Evolutionary conservation across 371 early-diverging fungal genomes (phyloP).

Genomic region (Syncephalastrum racemosum): DNA sequence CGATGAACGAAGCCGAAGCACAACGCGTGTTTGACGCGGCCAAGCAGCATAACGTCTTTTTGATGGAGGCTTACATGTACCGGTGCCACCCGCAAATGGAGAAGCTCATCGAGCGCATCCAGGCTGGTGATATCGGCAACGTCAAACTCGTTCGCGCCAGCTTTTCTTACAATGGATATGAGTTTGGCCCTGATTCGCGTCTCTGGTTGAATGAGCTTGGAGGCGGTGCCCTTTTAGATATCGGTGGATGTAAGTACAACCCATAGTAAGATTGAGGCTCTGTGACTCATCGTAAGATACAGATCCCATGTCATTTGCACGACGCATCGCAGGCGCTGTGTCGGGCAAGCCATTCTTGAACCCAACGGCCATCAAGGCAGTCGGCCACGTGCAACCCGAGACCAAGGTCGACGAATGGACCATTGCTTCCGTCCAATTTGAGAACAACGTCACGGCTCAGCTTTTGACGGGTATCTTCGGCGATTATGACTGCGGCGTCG

Average conservation of each 20-base stretch:
- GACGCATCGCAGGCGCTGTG: conserved; percentile 42
- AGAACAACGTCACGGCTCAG: conserved; percentile 32
- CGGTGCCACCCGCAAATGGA: conserved; percentile 48
- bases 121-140: conserved; percentile 32
- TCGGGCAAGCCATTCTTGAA: conserved; percentile 16
- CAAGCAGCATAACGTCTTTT: conserved; percentile 30
- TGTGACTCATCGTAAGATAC: neutral
- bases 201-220: conserved; percentile 48
- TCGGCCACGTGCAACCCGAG: conserved; percentile 37
- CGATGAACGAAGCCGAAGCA: conserved; percentile 42
- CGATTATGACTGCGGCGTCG: conserved; percentile 35
- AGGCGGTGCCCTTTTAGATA: conserved; percentile 49
- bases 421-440: conserved; percentile 37
- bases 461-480: conserved; percentile 44
- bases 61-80: conserved; percentile 57
- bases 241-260: conserved; percentile 49
- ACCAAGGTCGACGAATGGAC: conserved; percentile 52
- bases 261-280: no score
- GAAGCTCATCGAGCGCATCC: conserved; percentile 29
- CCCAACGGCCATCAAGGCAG: conserved; percentile 35
- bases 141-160: conserved; percentile 41
- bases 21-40: conserved; percentile 29
- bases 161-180: conserved; percentile 40
- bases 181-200: conserved; percentile 35
- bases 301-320: conserved; percentile 49